Evolutionary conservation across 192 early-diverging fungal species (phyloP), one percentile per base, ranked within the genome.

Genomic region (Mycoemilia scoparia): DNA sequence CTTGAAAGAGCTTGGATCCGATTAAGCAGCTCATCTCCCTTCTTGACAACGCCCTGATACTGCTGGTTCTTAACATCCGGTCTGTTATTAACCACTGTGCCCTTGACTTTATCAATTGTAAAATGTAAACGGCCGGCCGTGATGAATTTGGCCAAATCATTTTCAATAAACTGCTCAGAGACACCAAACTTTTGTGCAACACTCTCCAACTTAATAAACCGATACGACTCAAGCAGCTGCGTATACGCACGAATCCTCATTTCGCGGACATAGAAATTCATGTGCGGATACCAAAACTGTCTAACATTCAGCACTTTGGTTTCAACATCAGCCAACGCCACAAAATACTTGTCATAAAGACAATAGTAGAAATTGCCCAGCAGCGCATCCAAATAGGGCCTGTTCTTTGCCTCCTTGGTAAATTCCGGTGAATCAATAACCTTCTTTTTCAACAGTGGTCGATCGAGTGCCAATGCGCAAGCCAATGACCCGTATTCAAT

Each of bases 61-160:
- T 99, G 91, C 11, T 86, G 86, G 46, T 99, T 99, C 74, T 99
- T 99, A 10, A 80, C 75, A 38, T 99, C 95, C 3, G 91, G 89
- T 38, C 95, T 72, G 67, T 96, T 96, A 13, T 89, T 99, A 46
- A 88, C 87, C 12, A 99, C 85, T 24, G 95, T 77, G 6, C 95
- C 95, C 41, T 76, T 82, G 7, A 99, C 95, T 59, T 99, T 99
- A 63, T 99, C 95, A 60, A 99, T 96, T 8, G 93, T 89, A 41
- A 87, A 92, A 64, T 99, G 92, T 25, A 99, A 65, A 21, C 95
- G 81, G 8, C 90, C 88, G 8, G 87, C 80, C 12, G 90, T 84
- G 54, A 96, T 88, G 55, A 91, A 96, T 37, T 77, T 78, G 31
- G 84, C 79, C 36, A 99, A 59, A 53, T 99, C 95, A 48, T 80